Conservation (phyloP, 148 eudicot genomes). For the Cornus suecica region DNA sequence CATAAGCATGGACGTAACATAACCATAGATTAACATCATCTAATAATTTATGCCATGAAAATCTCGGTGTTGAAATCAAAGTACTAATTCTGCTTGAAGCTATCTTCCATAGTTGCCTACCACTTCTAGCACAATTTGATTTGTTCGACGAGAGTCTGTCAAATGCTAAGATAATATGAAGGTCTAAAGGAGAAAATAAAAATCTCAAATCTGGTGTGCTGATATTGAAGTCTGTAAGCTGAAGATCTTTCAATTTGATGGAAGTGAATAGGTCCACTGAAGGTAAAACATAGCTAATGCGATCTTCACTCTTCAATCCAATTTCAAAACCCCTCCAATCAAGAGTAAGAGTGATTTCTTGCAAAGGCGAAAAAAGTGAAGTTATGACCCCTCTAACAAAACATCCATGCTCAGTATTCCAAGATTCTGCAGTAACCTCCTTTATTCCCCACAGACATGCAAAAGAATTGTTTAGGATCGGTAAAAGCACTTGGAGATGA, state of each 20-base stretch:
- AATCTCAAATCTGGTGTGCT: constrained; percentile 48
- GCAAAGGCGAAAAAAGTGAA: constrained; percentile 43
- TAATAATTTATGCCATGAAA: constrained; percentile 39
- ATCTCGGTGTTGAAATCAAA: constrained; percentile 37
- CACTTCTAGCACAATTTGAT: constrained; percentile 47
- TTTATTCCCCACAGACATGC: constrained; percentile 34
- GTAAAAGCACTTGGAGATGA: constrained; percentile 48
- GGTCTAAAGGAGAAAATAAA: constrained; percentile 54
- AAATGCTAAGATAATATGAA: constrained; percentile 39
- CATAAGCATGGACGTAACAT: constrained; percentile 55
- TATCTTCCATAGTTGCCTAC: constrained; percentile 76
- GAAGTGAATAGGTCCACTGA: constrained; percentile 36
- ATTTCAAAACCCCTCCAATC: constrained; percentile 45
- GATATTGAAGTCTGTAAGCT: constrained; percentile 41
- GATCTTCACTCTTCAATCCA: constrained; percentile 43
- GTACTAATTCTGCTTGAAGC: constrained; percentile 54
- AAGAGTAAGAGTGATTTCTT: constrained; percentile 44
- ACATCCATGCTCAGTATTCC: constrained; percentile 24
- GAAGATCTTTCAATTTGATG: constrained; percentile 49
- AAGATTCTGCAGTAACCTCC: constrained; percentile 46
- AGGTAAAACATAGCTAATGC: constrained; percentile 38
- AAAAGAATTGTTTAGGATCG: constrained; percentile 36
- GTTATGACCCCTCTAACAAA: constrained; percentile 45
- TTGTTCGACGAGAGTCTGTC: constrained; percentile 30
- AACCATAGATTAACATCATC: constrained; percentile 53